phyloP scores from a whole-genome alignment of 2,329 filamentous ascomycete genomes.

The Plectosphaerella cucumerina region DNA sequence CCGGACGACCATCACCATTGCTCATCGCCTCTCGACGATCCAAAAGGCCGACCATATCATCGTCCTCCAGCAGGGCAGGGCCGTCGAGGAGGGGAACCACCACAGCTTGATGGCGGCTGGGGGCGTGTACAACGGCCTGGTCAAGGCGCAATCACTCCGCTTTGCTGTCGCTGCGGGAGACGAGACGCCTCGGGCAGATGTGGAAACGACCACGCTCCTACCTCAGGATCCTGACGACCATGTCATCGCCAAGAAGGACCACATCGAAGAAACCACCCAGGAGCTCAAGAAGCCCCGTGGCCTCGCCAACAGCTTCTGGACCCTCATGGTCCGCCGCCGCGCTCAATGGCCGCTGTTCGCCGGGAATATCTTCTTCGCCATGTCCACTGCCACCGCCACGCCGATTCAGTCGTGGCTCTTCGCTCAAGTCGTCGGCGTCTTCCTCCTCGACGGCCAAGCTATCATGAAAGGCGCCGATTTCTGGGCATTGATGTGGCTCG shows the following conservation, averaged over 20 bases:
- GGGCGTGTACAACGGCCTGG: conserved; percentile 17
- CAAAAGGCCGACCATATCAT: conserved; percentile 75
- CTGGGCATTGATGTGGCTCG: conserved; percentile 26
- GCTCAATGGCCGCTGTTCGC: conserved; percentile 19
- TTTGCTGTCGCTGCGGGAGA: conserved; percentile 1
- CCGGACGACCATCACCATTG: conserved; percentile 69
- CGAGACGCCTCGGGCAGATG: not conserved
- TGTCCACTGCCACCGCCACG: conserved; percentile 19
- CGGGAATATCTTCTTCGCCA: conserved; percentile 17
- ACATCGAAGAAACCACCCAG: not conserved
- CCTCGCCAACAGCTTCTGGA: conserved; percentile 10
- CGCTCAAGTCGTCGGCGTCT: conserved; percentile 19
- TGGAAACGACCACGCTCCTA: not conserved
- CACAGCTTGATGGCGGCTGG: conserved; percentile 38
- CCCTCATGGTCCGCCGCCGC: conserved; percentile 15
- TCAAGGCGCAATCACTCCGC: conserved; percentile 16
- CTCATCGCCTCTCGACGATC: conserved; percentile 71
- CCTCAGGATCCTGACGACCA: conserved; percentile 2
- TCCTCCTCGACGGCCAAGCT: conserved; percentile 14
- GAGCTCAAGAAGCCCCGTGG: conserved; percentile 2
- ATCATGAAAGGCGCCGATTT: conserved; percentile 13
- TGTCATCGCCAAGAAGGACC: not conserved
- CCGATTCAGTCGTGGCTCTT: conserved; percentile 25
- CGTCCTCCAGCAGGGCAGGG: conserved; percentile 66
- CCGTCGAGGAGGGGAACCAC: conserved; percentile 73